These are phyloP conservation scores for Penicillium angulare DNA, from an alignment of 495 filamentous ascomycete species.

Conservation along the genomic window DNA sequence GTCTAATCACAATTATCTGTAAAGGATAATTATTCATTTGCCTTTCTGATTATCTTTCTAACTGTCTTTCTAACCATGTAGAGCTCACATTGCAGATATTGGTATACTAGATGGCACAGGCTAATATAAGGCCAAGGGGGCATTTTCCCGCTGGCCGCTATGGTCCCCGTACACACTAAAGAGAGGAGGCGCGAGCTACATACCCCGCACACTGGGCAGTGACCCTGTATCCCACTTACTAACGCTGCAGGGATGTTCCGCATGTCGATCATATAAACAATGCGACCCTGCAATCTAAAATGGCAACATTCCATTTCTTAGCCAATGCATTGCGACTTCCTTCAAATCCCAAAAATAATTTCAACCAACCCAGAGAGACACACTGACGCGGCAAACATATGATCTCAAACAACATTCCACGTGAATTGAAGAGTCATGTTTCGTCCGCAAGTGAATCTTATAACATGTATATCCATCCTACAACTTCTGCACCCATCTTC, in stretches of 20 bases:
- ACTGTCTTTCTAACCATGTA: too few relatives aligned
- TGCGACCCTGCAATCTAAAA: slow-evolving; percentile 16
- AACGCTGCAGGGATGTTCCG: slow-evolving; percentile 9
- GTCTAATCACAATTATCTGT: too few relatives aligned
- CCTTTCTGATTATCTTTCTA: too few relatives aligned
- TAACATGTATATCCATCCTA: slow-evolving; percentile 1
- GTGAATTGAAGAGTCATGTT: slow-evolving; percentile 1
- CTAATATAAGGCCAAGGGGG: too few relatives aligned
- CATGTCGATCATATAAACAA: slow-evolving; percentile 19
- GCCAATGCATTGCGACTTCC: not conserved
- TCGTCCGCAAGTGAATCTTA: not conserved
- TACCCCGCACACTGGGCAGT: not conserved
- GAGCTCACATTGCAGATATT: too few relatives aligned
- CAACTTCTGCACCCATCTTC: not conserved
- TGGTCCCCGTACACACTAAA: too few relatives aligned
- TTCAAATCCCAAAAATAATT: not conserved
- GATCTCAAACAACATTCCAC: not conserved
- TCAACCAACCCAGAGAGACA: not conserved
- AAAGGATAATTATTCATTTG: too few relatives aligned
- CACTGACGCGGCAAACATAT: slow-evolving; percentile 1
- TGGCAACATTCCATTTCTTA: slow-evolving; percentile 2
- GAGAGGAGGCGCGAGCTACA: too few relatives aligned
- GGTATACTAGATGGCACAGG: too few relatives aligned
- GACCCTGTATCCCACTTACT: not conserved
- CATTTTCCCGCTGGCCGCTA: too few relatives aligned